Base-by-base conservation (phyloP, 495 filamentous ascomycete genomes). In the Lineolata rhizophorae region DNA sequence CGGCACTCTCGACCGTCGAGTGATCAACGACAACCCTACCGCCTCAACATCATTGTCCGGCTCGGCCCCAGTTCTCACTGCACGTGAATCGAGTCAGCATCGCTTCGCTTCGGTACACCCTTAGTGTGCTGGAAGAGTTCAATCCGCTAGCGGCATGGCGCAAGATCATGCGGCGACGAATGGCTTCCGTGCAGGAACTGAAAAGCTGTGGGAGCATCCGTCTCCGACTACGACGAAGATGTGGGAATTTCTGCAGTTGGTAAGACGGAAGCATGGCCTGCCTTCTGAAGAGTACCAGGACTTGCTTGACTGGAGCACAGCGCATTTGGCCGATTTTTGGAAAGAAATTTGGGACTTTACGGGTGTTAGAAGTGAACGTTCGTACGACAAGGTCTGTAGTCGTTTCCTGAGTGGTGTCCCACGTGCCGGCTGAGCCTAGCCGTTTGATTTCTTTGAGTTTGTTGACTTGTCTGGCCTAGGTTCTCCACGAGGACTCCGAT, bases 231-330 rank as follows among this genome's bases (percentile, higher is more conserved):
- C 26, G 9, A 52, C 50, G 17, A 32, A 38, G 10, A 50, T 53
- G 39, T 51, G 33, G 38, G 20, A 41, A 8, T 55, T 53, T 36
- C 62, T 85, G 45, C 52, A 64, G 34, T 52, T 58, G 29, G 58
- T 91, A 22, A 76, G 72, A 46, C 39, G 61, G 26, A 79, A 77
- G 44, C 67, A 84, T 50, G 48, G 53, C 3, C 42, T 77, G 21
- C 49, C 56, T 10, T 58, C 90, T 34, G 42, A 56, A 12, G 64
- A 60, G 42, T 85, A 91, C 42, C 50, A 71, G 14, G 60, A 65
- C 8, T 62, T 94, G 9, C 76, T 81, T 56, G 56, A 62, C 41
- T 97, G 87, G 87, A 90, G 79, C 34, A 65, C 83, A 31, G 61
- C 72, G 12, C 64, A 90, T 42, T 60, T 79, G 15, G 61, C 67